phyloP scores from a whole-genome alignment of 768 basidiomycete species.

The Lentinula sp. region DNA sequence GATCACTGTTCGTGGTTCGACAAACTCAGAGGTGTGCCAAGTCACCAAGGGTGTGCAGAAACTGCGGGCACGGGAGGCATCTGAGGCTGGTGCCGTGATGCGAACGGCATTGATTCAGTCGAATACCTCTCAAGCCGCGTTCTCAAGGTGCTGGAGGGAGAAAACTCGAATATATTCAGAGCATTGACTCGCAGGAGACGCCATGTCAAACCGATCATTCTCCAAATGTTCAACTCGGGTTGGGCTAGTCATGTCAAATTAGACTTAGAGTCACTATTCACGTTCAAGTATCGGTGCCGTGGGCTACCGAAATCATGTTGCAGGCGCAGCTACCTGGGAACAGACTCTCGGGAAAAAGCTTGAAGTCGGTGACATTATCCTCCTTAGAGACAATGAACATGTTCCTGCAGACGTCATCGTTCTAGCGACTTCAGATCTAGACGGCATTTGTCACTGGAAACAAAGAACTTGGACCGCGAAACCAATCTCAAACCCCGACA shows the following conservation, averaged over 20 bases:
- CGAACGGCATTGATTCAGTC: slow-evolving; percentile 53
- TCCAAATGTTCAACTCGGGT: slow-evolving; percentile 26
- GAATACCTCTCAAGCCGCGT: slow-evolving; percentile 15
- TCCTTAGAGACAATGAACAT: slow-evolving; percentile 90
- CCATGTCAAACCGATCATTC: slow-evolving; percentile 28
- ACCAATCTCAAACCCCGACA: slow-evolving; percentile 91
- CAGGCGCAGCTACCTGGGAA: slow-evolving; percentile 83
- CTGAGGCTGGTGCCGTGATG: slow-evolving; percentile 49
- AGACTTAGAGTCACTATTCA: slow-evolving; percentile 51
- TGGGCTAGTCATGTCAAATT: slow-evolving; percentile 29
- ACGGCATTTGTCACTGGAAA: slow-evolving; percentile 94
- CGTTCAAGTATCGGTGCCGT: slow-evolving; percentile 64
- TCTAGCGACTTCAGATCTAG: slow-evolving; percentile 85
- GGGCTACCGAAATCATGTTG: slow-evolving; percentile 66
- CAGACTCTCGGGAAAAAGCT: slow-evolving; percentile 98
- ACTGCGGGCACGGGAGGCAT: slow-evolving; percentile 76
- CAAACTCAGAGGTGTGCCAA: slow-evolving; percentile 62
- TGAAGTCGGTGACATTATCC: slow-evolving; percentile 92
- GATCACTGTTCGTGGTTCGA: slow-evolving; percentile 77
- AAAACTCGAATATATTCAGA: slow-evolving; percentile 62
- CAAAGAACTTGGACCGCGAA: slow-evolving; percentile 97
- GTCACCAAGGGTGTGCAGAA: slow-evolving; percentile 83
- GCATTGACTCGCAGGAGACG: slow-evolving; percentile 45
- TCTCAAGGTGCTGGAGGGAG: slow-evolving; percentile 39
- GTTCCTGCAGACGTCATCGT: slow-evolving; percentile 95